Percentiles rank a stretch among this genome's conserved stretches.
Evolutionary conservation across 2,329 filamentous ascomycete genomes (phyloP).

Genomic region (Paecilomyces variotii): DNA sequence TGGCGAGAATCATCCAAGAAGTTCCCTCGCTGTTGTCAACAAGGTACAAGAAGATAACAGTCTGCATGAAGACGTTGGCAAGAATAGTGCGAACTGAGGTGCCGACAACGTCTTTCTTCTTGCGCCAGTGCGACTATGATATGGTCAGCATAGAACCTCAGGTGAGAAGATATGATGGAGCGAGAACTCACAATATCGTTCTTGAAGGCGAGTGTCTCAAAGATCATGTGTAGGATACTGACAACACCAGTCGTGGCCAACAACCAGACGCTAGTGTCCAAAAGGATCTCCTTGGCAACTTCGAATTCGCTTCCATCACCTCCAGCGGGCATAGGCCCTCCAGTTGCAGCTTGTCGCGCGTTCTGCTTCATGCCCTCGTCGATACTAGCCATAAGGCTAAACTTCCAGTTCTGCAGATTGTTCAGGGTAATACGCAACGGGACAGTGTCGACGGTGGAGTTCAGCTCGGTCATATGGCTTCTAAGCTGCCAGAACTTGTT

Average conservation of each 20-base stretch:
- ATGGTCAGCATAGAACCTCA: conserved; percentile 8
- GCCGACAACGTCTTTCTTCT: conserved; percentile 98
- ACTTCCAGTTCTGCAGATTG: conserved; percentile 83
- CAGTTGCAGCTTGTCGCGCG: conserved; percentile 67
- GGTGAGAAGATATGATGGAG: background rate
- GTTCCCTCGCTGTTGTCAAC: conserved; percentile 97
- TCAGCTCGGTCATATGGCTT: conserved; percentile 83
- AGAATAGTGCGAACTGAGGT: conserved; percentile 94
- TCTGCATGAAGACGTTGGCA: conserved; percentile 96
- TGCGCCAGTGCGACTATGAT: conserved; percentile 72
- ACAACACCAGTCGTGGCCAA: conserved; percentile 77
- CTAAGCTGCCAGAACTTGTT: conserved; percentile 98
- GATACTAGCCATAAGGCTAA: conserved; percentile 72
- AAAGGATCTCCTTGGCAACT: conserved; percentile 89
- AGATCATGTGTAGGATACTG: conserved; percentile 83
- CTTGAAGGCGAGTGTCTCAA: conserved; percentile 94
- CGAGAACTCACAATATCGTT: conserved; percentile 66
- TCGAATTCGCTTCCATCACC: conserved; percentile 92
- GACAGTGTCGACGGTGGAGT: conserved; percentile 75
- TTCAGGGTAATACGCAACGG: conserved; percentile 77
- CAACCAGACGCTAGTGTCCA: conserved; percentile 90
- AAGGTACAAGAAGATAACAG: conserved; percentile 90
- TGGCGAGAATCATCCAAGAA: conserved; percentile 96
- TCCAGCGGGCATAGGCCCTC: conserved; percentile 61
- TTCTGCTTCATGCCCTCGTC: conserved; percentile 83